Evolutionary conservation across 192 early-diverging fungal genomes (phyloP).

Genomic region (Gaertneriomyces semiglobifer): DNA sequence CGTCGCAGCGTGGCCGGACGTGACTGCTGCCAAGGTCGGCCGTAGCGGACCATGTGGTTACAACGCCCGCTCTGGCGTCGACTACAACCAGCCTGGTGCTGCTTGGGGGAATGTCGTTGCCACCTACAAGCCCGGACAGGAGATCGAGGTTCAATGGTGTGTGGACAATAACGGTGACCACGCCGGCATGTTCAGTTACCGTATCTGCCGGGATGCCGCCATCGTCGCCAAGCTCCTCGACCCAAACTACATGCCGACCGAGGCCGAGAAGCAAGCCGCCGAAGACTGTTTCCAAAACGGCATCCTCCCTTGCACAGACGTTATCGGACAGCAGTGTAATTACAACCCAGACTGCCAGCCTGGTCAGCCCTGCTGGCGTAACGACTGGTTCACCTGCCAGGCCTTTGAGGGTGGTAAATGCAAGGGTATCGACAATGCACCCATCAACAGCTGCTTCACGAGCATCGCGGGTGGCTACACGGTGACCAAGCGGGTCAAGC

Average conservation of each 20-base stretch:
- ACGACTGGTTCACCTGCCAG: conserved; percentile 17
- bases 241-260: conserved; percentile 14
- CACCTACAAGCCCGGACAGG: conserved; percentile 7
- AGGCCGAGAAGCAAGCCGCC: conserved; percentile 14
- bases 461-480: conserved; percentile 17
- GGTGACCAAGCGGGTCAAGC: conserved; percentile 14
- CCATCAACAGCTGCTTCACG: conserved; percentile 6
- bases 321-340: conserved; percentile 5
- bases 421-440: conserved; percentile 7
- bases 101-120: conserved; percentile 11
- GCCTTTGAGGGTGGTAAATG: conserved; percentile 3
- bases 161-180: conserved; percentile 19
- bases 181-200: conserved; percentile 20
- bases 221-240: conserved; percentile 15
- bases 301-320: conserved; percentile 9
- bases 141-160: conserved; percentile 19
- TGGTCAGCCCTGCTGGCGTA: conserved; percentile 8
- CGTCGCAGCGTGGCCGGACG: conserved; percentile 19
- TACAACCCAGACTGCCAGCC: conserved; percentile 11
- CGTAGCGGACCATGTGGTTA: conserved; percentile 18
- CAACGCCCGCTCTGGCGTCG: conserved; percentile 20
- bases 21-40: conserved; percentile 15
- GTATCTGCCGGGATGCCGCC: conserved; percentile 14
- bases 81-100: conserved; percentile 14
- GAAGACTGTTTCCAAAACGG: conserved; percentile 12